These are phyloP conservation scores for Penicillium goetzii DNA, from an alignment of 495 filamentous ascomycete species.

Conservation along the genomic window DNA sequence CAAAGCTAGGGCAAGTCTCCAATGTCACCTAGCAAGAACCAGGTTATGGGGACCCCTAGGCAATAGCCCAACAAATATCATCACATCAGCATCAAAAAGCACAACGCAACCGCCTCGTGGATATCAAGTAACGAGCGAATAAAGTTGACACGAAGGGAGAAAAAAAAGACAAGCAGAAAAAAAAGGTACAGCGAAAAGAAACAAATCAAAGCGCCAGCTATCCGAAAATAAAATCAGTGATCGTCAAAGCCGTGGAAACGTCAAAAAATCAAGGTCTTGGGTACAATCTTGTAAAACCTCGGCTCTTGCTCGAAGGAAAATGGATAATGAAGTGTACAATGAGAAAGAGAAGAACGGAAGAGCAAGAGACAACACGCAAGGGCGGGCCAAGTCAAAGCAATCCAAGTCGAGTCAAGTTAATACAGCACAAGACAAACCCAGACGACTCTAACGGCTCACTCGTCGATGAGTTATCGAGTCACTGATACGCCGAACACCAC, in stretches of 20 bases:
- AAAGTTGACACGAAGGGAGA: neutral
- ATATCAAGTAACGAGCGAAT: conserved; percentile 21
- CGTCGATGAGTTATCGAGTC: conserved; percentile 13
- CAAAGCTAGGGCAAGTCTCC: neutral
- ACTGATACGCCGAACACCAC: conserved; percentile 29
- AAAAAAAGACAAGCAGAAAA: neutral
- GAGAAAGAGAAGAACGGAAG: neutral
- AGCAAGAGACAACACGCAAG: neutral
- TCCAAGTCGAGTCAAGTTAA: neutral
- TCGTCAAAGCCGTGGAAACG: conserved; percentile 21
- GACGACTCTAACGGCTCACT: conserved; percentile 15
- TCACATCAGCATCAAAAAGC: conserved; percentile 1
- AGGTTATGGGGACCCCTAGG: too few relatives aligned
- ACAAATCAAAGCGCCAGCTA: conserved; percentile 2
- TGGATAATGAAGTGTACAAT: conserved; percentile 12
- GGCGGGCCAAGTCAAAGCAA: neutral
- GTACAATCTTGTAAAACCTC: conserved; percentile 15
- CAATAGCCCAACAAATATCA: neutral
- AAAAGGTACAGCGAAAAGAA: neutral
- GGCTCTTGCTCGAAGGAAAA: neutral
- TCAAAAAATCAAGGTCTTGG: conserved; percentile 25
- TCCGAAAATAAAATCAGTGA: conserved; percentile 13
- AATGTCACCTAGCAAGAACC: neutral
- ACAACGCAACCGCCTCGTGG: conserved; percentile 13
- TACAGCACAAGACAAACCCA: neutral